Base-by-base conservation (phyloP, 192 early-diverging fungal genomes). In the Backusella liffmaniae region DNA sequence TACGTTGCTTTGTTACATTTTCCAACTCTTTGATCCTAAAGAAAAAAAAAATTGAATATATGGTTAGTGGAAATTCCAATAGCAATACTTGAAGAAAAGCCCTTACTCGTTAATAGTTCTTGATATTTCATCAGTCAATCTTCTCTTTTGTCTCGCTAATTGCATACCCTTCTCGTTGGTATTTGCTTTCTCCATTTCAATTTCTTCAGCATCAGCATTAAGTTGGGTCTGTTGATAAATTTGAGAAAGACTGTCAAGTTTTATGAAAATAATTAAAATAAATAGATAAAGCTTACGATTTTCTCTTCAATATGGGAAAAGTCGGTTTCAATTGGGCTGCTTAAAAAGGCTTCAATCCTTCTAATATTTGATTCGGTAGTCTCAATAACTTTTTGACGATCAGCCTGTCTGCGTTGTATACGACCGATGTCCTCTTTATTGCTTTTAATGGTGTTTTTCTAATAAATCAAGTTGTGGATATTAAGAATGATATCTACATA, bases 21-120 rank as follows among this genome's bases (percentile, higher is more conserved):
- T 94, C 89, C 5, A 96, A 78, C 12, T 82, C 84, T 5, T 82
- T 76, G 18, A 93, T 79, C 79, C 89, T 89, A 67, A 13, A 26
- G 26, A 26, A 26, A 26, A 26, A 26, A 26, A 26, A 26, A 26
- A 66, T 37, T 1, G 21, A 67, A 26, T 16, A 49, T 26, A 39
- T 65, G 8, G 15, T n/a, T 1, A 35, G 21, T 39, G 13, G 3
- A 56, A 62, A 7, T 9, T 13, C 26, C 53, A 29, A 35, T 21
- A 23, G 23, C 34, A 65, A n/a, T 39, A 4, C 26, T 49, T 30
- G 13, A 16, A 49, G 13, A 49, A 5, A 15, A 72, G 18, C 2
- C 70, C 78, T 59, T 77, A 81, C 80, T 76, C 62, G 44, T 67
- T 68, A 21, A 80, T 76, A 9, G 80, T 78, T 13, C 18, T 36